Evolutionary conservation across 352 stramenopile genomes (phyloP).

Genomic region (Phytophthora multivora): DNA sequence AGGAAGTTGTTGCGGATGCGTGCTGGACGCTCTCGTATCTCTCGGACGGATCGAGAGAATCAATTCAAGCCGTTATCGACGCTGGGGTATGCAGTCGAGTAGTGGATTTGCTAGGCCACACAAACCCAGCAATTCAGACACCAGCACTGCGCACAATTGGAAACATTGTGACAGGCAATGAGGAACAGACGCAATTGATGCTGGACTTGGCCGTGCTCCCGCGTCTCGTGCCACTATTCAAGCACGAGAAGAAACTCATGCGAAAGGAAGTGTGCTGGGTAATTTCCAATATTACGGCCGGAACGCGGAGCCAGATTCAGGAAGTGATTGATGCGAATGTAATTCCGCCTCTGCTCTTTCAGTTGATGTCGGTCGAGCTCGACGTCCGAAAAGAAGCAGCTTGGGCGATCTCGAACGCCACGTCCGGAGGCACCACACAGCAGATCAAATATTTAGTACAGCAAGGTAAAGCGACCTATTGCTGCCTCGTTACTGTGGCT

Average conservation of each 20-base stretch:
- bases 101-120: conserved; percentile 96
- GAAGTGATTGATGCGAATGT: conserved; percentile 81
- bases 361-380: conserved; percentile 68
- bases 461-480: conserved; percentile 61
- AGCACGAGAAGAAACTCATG: conserved; percentile 81
- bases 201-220: conserved; percentile 61
- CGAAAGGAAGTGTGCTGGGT: conserved; percentile 88
- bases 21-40: conserved; percentile 99
- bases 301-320: conserved; percentile 73
- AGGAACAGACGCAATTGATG: conserved; percentile 74
- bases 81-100: conserved; percentile 93
- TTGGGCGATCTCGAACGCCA: conserved; percentile 87
- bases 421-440: conserved; percentile 76
- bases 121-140: conserved; percentile 93
- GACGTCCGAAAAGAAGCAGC: conserved; percentile 87
- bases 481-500: no score
- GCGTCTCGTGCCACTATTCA: conserved; percentile 65
- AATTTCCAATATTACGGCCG: conserved; percentile 84
- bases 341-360: conserved; percentile 67
- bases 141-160: conserved; percentile 95
- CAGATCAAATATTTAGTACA: conserved; percentile 98
- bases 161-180: conserved; percentile 99
- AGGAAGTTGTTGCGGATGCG: conserved; percentile 99
- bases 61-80: conserved; percentile 98
- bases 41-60: conserved; percentile 97